Evolutionary conservation across 139 green algal genomes (phyloP).

Genomic region (Deuterostichococcus epilithicus): DNA sequence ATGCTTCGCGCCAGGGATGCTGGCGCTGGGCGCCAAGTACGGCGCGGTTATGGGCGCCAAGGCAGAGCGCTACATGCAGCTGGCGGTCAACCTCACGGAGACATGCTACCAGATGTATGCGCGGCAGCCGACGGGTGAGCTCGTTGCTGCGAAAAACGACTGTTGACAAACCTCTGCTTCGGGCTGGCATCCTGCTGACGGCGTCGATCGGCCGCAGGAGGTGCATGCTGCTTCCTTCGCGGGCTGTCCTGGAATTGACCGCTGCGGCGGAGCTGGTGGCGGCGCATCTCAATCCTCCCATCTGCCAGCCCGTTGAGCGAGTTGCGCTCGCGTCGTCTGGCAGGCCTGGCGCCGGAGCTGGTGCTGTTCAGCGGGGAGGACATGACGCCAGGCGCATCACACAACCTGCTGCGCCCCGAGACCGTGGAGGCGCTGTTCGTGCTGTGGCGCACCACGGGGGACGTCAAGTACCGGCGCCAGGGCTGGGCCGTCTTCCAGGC

Average conservation of each 20-base stretch:
- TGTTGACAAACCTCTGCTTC: too few relatives aligned
- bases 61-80: slow-evolving; percentile 38
- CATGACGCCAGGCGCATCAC: slow-evolving; percentile 26
- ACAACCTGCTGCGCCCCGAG: slow-evolving; percentile 70
- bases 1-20: slow-evolving; percentile 68
- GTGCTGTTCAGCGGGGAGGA: slow-evolving; percentile 30
- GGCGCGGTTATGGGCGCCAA: slow-evolving; percentile 32
- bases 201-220: too few relatives aligned
- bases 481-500: slow-evolving; percentile 71
- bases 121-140: slow-evolving; percentile 19
- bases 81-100: slow-evolving; percentile 40
- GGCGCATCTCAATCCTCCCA: too few relatives aligned
- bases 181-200: too few relatives aligned
- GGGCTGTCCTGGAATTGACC: too few relatives aligned
- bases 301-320: too few relatives aligned
- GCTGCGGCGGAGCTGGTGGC: too few relatives aligned
- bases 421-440: slow-evolving; percentile 67
- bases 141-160: background rate
- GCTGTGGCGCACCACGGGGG: slow-evolving; percentile 58
- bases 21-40: slow-evolving; percentile 50
- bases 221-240: too few relatives aligned
- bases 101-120: slow-evolving; percentile 61
- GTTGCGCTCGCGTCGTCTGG: background rate
- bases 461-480: slow-evolving; percentile 62
- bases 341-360: slow-evolving; percentile 55